These are phyloP conservation scores for Apiospora kogelbergensis DNA, from an alignment of 2,329 filamentous ascomycete species.

Conservation along the genomic window DNA sequence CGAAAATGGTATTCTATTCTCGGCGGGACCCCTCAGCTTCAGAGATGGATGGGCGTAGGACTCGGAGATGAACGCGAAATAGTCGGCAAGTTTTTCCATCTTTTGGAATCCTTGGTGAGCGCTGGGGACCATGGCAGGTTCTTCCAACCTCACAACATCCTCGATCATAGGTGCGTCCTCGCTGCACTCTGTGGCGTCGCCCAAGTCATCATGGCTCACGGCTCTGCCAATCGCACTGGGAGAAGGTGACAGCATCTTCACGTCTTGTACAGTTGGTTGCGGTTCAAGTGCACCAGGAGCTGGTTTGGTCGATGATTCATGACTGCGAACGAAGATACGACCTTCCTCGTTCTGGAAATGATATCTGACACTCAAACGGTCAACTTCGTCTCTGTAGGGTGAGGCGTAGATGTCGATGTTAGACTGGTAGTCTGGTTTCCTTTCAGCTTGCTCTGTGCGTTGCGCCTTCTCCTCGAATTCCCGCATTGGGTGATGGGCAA, in stretches of 20 bases:
- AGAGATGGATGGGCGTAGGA: slow-evolving; percentile 29
- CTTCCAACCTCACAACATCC: neutral
- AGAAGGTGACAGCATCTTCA: neutral
- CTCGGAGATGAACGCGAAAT: slow-evolving; percentile 30
- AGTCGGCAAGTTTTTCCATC: slow-evolving; percentile 26
- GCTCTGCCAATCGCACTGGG: slow-evolving; percentile 9
- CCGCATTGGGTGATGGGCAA: neutral
- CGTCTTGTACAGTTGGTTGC: neutral
- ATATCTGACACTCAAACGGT: neutral
- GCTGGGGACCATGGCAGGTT: neutral
- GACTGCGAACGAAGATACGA: neutral
- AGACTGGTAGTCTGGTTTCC: neutral
- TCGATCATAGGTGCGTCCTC: slow-evolving; percentile 20
- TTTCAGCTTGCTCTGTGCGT: neutral
- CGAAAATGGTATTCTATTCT: slow-evolving; percentile 20
- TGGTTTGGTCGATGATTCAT: neutral
- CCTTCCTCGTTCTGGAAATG: neutral
- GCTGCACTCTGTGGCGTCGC: neutral
- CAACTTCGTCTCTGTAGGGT: slow-evolving; percentile 7
- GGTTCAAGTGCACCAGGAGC: neutral
- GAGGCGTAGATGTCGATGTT: neutral
- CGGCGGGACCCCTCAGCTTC: slow-evolving; percentile 24
- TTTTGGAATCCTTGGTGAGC: slow-evolving; percentile 6
- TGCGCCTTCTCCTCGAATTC: neutral
- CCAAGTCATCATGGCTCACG: slow-evolving; percentile 1